Percentiles rank a stretch among this genome's conserved stretches.
Conservation (phyloP, 345 rosid genomes). For the Dipteronia sinensis region DNA sequence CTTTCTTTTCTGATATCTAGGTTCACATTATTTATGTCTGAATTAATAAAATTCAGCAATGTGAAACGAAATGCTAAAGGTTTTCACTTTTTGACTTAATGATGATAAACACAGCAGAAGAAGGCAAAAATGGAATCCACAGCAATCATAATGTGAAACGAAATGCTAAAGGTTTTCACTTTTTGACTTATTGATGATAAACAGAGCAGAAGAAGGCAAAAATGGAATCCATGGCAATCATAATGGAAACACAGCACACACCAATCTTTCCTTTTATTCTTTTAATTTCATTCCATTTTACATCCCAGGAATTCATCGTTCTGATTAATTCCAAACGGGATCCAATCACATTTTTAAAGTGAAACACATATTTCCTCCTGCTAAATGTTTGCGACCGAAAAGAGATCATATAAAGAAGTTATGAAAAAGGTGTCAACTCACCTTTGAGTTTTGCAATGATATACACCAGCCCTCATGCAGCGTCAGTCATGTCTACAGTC, state of each 20-base stretch:
- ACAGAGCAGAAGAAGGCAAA: background rate
- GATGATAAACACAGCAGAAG: background rate
- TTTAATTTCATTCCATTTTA: background rate
- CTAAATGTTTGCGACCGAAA: background rate
- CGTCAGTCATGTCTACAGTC: background rate
- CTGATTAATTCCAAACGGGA: background rate
- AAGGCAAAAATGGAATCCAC: background rate
- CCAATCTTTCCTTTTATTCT: background rate
- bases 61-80: background rate
- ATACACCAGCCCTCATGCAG: conserved; percentile 9
- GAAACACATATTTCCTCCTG: background rate
- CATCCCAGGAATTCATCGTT: background rate
- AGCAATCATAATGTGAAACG: background rate
- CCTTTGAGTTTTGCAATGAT: conserved; percentile 6
- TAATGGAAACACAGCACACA: background rate
- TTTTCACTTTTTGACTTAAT: background rate
- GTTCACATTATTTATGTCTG: background rate
- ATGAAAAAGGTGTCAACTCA: background rate
- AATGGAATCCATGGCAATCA: background rate
- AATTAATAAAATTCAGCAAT: background rate
- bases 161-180: no score
- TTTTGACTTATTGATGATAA: background rate
- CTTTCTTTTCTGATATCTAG: background rate
- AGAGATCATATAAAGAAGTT: background rate
- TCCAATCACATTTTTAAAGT: background rate